Percentiles rank a stretch among this genome's conserved stretches.
Evolutionary conservation across 345 rosid species (phyloP).

Genomic region (Rhodamnia argentea): DNA sequence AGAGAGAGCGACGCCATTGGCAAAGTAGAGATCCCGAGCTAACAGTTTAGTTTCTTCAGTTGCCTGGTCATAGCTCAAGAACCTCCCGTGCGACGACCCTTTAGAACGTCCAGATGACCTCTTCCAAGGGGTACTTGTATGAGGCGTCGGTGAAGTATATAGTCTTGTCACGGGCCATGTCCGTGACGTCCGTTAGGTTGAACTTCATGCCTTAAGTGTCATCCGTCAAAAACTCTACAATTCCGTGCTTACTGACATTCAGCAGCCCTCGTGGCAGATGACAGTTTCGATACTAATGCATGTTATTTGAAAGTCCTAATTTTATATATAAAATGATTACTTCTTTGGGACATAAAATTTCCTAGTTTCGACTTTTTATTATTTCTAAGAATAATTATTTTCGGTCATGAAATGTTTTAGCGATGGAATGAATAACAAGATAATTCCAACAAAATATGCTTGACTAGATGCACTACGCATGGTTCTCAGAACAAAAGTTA

Average conservation of each 20-base stretch:
- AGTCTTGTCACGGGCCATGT: slow-evolving; percentile 52
- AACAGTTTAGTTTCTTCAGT: slow-evolving; percentile 38
- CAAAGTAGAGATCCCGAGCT: slow-evolving; percentile 42
- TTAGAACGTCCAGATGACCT: slow-evolving; percentile 15
- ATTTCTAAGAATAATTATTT: no score
- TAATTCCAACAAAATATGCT: no score
- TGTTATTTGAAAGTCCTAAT: not conserved
- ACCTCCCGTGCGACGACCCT: slow-evolving; percentile 66
- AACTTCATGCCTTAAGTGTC: slow-evolving; percentile 61
- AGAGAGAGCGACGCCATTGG: slow-evolving; percentile 65
- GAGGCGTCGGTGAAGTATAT: slow-evolving; percentile 84
- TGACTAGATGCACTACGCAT: no score
- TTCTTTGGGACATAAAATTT: no score
- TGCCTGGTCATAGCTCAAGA: slow-evolving; percentile 47
- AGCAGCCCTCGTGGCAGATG: slow-evolving; percentile 44
- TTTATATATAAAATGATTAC: no score
- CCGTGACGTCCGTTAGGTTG: slow-evolving; percentile 51
- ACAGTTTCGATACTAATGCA: not conserved
- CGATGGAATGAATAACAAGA: no score
- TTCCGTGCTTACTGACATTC: slow-evolving; percentile 33
- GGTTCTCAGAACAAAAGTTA: no score
- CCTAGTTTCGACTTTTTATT: no score
- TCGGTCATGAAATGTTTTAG: no score
- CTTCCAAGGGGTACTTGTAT: slow-evolving; percentile 12
- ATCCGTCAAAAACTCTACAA: slow-evolving; percentile 33